Evolutionary conservation across 2,329 filamentous ascomycete species (phyloP), one percentile per base, ranked within the genome.

Genomic region (Thermoascus crustaceus): DNA sequence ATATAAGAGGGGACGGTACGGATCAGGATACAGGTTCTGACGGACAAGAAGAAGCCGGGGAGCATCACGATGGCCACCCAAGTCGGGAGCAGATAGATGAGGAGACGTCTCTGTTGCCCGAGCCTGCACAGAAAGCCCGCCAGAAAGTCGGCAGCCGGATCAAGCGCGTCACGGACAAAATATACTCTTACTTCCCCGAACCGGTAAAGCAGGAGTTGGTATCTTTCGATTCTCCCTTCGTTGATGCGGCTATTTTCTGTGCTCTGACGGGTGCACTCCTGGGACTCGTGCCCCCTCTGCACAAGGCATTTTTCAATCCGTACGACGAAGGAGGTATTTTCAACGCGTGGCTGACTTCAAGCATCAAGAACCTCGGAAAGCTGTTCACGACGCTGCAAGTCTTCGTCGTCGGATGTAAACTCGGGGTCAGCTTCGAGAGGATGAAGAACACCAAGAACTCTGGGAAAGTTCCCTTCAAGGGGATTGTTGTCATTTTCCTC

Each of bases 301-400:
- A 82, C 45, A 57, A 56, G 3, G 69, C 73, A 2, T 82, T 84
- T 55, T 83, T 83, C 61, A 67, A 59, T 33, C 57, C 67, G 8
- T 67, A 67, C 6, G 53, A 71, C 5, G 60, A 78, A 4, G 79
- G 78, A 4, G 78, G 80, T 1, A 73, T 78, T 37, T 71, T 82
- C 46, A 77, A 73, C 13, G 78, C 78, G 1, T 83, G 78, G 78
- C 58, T 83, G 24, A 82, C 78, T 0, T 66, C 68, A 0, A 71
- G 73, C 0, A 57, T 82, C 13, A 68, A 75, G 44, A 80, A 77
- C 37, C 66, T 82, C 14, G 78, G 79, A 3, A 64, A 69, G 0
- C 63, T 83, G 0, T 83, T 83, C 49, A 76, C 79, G 0, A 69
- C 75, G 0, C 58, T 80, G 17, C 80, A 80, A 19, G 74, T 82